Percentiles rank a stretch among this genome's conserved stretches.
Evolutionary conservation across 495 filamentous ascomycete genomes (phyloP).

Genomic region (Daldinia grandis): DNA sequence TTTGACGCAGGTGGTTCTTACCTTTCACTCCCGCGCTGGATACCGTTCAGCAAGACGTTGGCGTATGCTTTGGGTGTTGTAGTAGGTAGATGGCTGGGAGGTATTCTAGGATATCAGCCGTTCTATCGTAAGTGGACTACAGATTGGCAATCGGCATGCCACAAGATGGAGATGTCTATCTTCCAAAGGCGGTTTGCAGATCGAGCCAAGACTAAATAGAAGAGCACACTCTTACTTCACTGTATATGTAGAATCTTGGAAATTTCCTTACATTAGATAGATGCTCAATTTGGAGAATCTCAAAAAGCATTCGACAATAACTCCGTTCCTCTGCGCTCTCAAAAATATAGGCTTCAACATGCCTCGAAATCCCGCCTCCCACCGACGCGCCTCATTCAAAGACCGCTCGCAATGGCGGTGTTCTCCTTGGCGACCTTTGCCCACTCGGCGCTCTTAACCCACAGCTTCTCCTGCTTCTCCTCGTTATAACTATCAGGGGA

Average conservation of each 20-base stretch:
- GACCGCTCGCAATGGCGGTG: slow-evolving; percentile 17
- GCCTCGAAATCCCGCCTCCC: background rate
- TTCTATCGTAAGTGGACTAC: slow-evolving; percentile 61
- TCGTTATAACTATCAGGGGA: slow-evolving; percentile 52
- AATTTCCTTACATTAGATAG: background rate
- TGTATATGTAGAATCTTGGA: background rate
- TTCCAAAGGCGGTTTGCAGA: slow-evolving; percentile 51
- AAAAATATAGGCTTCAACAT: background rate
- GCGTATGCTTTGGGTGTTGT: slow-evolving; percentile 53
- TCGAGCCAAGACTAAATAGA: slow-evolving; percentile 28
- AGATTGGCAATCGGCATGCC: slow-evolving; percentile 59
- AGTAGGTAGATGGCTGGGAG: slow-evolving; percentile 61
- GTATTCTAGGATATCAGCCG: slow-evolving; percentile 61
- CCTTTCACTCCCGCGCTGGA: slow-evolving; percentile 54
- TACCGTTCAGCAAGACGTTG: slow-evolving; percentile 53
- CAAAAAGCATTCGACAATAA: background rate
- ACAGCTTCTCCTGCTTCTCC: slow-evolving; percentile 54
- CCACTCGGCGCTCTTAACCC: slow-evolving; percentile 58
- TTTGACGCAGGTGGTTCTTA: slow-evolving; percentile 61
- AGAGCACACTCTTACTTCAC: background rate
- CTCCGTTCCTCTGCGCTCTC: background rate
- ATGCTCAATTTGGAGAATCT: background rate
- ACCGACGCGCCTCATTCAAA: slow-evolving; percentile 1
- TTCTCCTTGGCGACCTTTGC: slow-evolving; percentile 41
- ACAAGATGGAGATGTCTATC: slow-evolving; percentile 53